A percentile compares a stretch with the other conserved stretches of the same genome.
These are phyloP conservation scores for Xylaria nigripes DNA, from an alignment of 495 filamentous ascomycete genomes.

Conservation along the genomic window DNA sequence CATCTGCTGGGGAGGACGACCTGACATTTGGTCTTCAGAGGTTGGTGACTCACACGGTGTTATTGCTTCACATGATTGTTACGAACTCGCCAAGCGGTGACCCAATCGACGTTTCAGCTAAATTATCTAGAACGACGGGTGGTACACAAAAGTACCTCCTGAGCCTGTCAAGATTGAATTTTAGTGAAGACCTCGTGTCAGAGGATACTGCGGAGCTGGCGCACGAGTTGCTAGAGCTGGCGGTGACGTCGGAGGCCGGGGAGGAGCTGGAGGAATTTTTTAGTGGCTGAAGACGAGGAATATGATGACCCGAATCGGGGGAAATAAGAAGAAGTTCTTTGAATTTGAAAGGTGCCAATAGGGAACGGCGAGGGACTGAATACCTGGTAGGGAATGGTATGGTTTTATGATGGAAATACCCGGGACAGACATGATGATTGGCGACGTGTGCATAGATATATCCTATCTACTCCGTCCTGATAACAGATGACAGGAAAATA, in stretches of 20 bases:
- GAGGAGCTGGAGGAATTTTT: conserved; percentile 35
- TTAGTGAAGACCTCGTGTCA: conserved; percentile 38
- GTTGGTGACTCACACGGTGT: conserved; percentile 21
- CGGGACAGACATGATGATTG: background rate
- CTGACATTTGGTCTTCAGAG: conserved; percentile 16
- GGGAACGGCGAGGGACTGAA: background rate
- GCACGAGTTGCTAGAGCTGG: conserved; percentile 39
- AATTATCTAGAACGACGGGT: conserved; percentile 29
- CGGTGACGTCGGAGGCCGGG: conserved; percentile 38
- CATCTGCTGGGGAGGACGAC: conserved; percentile 13
- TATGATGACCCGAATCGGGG: background rate
- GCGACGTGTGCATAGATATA: background rate
- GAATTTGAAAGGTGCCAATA: background rate
- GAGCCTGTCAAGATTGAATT: conserved; percentile 37
- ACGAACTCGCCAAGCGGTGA: conserved; percentile 30
- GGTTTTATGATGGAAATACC: conserved; percentile 1
- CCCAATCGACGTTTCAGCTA: conserved; percentile 28
- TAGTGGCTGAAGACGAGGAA: conserved; percentile 15
- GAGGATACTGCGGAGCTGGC: conserved; percentile 42
- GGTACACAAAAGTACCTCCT: conserved; percentile 36
- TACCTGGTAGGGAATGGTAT: background rate
- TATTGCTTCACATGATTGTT: conserved; percentile 35
- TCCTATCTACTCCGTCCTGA: no score
- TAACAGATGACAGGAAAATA: background rate
- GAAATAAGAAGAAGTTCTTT: background rate